Evolutionary conservation across 306 rosid genomes (phyloP).

Genomic region (Gillenia trifoliata): DNA sequence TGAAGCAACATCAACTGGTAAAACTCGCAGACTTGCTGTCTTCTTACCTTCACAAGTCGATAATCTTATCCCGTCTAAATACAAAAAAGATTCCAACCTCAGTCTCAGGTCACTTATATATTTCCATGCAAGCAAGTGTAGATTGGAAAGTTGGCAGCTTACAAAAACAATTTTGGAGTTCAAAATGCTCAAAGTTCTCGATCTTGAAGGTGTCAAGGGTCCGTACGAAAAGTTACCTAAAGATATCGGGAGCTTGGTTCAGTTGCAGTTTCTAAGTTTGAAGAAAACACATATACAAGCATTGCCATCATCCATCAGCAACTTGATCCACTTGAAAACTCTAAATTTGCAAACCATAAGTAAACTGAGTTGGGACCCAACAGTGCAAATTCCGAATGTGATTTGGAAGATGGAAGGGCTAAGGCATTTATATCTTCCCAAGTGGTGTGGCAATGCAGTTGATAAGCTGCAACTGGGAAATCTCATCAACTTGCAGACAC

Average conservation of each 20-base stretch:
- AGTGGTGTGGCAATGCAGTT: slow-evolving; percentile 20
- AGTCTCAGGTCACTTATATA: slow-evolving; percentile 31
- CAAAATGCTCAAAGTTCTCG: slow-evolving; percentile 43
- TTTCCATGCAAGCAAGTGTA: slow-evolving; percentile 16
- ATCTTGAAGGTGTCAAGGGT: slow-evolving; percentile 49
- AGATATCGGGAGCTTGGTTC: slow-evolving; percentile 3
- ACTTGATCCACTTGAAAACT: slow-evolving; percentile 40
- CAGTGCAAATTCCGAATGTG: slow-evolving; percentile 27
- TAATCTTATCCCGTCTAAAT: background rate
- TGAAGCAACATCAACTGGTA: background rate
- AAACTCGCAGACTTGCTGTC: slow-evolving; percentile 41
- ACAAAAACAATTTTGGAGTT: slow-evolving; percentile 20
- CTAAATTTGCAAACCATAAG: slow-evolving; percentile 40
- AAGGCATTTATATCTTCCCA: slow-evolving; percentile 61
- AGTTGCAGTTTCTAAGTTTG: background rate
- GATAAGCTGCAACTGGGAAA: slow-evolving; percentile 27
- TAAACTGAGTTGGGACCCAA: background rate
- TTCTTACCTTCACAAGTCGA: slow-evolving; percentile 18
- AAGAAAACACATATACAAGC: background rate
- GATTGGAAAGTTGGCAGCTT: background rate
- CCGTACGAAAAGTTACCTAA: slow-evolving; percentile 25
- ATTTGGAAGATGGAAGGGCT: slow-evolving; percentile 31
- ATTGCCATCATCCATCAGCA: slow-evolving; percentile 10
- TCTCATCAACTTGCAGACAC: slow-evolving; percentile 39
- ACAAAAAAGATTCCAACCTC: slow-evolving; percentile 9